phyloP scores from a whole-genome alignment of 306 rosid species.

The Lotus japonicus region DNA sequence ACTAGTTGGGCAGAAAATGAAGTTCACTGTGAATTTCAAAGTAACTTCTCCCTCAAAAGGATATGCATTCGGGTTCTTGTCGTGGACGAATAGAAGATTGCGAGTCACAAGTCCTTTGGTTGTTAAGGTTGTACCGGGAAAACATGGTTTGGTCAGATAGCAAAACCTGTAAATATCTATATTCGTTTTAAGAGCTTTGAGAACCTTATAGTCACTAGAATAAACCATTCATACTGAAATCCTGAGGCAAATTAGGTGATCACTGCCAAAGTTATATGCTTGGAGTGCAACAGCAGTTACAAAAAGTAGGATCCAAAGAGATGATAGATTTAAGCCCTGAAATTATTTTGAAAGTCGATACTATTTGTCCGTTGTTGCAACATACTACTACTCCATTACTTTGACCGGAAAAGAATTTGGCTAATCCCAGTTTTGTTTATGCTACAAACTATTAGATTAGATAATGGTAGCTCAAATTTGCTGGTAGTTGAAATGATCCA shows the following conservation, averaged over 20 bases:
- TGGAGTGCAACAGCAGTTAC: neutral
- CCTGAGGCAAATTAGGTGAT: conserved; percentile 1
- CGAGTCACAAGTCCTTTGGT: conserved; percentile 70
- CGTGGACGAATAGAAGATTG: conserved; percentile 48
- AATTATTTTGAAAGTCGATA: neutral
- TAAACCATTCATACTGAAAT: conserved; percentile 21
- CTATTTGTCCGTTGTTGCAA: conserved; percentile 8
- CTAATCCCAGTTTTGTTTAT: neutral
- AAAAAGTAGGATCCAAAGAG: neutral
- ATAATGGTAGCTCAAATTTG: neutral
- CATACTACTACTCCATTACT: neutral
- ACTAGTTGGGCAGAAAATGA: conserved; percentile 51
- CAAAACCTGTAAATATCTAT: conserved; percentile 19
- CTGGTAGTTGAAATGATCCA: neutral
- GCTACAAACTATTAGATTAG: neutral
- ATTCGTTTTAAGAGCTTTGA: conserved; percentile 25
- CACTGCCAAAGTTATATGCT: conserved; percentile 7
- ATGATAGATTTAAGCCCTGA: neutral
- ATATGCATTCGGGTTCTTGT: conserved; percentile 64
- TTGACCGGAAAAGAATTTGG: neutral
- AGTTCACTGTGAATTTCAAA: conserved; percentile 59
- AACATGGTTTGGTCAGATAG: conserved; percentile 40
- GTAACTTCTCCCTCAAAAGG: conserved; percentile 53
- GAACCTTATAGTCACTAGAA: conserved; percentile 20
- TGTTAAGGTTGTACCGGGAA: neutral